Base-by-base conservation (phyloP, 805 yeast species). In the Cyberlindnera euphorbiae region DNA sequence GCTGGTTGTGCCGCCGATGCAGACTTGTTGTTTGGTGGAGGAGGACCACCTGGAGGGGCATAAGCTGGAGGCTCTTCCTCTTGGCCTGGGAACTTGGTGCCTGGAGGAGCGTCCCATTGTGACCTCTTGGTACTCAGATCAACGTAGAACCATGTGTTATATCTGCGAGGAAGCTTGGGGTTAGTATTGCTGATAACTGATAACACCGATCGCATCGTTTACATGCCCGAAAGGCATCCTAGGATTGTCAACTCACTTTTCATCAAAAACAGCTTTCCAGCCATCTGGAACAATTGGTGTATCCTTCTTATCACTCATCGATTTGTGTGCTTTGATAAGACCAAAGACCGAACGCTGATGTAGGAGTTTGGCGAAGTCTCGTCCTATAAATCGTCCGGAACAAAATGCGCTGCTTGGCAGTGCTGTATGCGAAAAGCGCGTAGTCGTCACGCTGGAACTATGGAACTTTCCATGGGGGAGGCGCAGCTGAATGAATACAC, bases 31-130 rank as follows among this genome's bases (percentile, higher is more conserved):
- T 25, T n/a, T 18, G 17, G 18, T 7, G 32, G 28, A 21, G 44
- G 45, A 7, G 35, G 35, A 4, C 39, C 39, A 8, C 21, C 28
- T n/a, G 41, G 15, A 2, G 48, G 14, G 30, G 41, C 32, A 55
- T 56, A 42, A 43, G 60, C 52, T 28, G 61, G 57, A 2, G 75
- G 75, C 8, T 80, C 79, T 2, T 67, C 66, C 3, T 38, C 17
- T 4, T 44, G 36, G 7, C 46, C 32, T 8, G 63, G 58, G 55
- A 73, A 71, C 2, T 47, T 55, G 0, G 85, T 75, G 1, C 82
- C 82, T 9, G 42, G 40, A 12, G 96, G 97, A 11, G 79, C 76
- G 35, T 85, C 95, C 97, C 97, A 90, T 59, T 88, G 96, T 0
- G 96, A 85, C 47, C 75, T 66, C 41, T 83, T 81, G 11, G 85